Evolutionary conservation across 345 rosid species (phyloP), one percentile per base, ranked within the genome.

Genomic region (Eucalyptus marginata): DNA sequence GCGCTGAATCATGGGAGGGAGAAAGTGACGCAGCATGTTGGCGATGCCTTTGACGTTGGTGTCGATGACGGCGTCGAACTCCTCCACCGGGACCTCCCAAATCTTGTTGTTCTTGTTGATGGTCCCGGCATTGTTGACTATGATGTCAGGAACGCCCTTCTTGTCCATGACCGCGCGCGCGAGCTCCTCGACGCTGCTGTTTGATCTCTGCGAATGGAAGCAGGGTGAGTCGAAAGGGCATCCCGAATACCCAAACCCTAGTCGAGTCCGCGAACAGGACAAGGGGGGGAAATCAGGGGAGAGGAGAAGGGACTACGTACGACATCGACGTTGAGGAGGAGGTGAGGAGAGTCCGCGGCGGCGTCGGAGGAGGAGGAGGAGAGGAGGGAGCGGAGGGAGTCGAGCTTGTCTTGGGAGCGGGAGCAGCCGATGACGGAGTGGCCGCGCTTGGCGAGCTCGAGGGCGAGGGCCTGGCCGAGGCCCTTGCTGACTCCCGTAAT

Each of bases 401-500:
- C 89, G 92, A 97, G 97, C 88, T 91, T 94, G 64, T 96, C 99
- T 90, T 93, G 96, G 40, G 97, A 43, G 87, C 99, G 99, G 59
- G 99, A 94, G 93, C 99, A 96, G 86, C 99, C 99, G 89, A 97
- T 94, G 14, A 96, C 91, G 27, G 97, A 89, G 92, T 97, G 99
- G 46, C 99, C 99, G 89, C 96, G 92, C 92, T 95, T 96, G 25
- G 98, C 96, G 50, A 97, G 89, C 94, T 97, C 99, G 3, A 95
- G 84, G 43, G 99, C 96, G 71, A 97, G 94, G 92, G 99, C 98
- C 94, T 94, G 93, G 14, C 99, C 99, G 8, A 97, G 91, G 16
- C 99, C 99, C 91, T 92, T 94, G 93, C 99, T 93, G 86, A 93
- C 99, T 90, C 99, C 99, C 12, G 99, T 96, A 85, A 97, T 96